Conservation (phyloP, 371 early-diverging fungal genomes). For the Mortierella sp. region DNA sequence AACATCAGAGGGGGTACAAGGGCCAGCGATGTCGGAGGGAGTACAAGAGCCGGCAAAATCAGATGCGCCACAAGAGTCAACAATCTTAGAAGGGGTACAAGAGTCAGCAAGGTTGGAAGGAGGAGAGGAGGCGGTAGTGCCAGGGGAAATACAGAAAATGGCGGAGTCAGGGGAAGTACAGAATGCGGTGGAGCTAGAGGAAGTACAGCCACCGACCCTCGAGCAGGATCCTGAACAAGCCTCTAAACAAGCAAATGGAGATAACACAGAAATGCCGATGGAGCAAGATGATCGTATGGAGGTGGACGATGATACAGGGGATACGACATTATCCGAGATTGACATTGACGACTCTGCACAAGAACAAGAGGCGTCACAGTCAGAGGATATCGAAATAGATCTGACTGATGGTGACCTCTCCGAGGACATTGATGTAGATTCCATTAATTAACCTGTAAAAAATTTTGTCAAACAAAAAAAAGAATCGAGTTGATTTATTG, state of each 20-base stretch:
- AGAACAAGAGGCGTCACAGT: not conserved
- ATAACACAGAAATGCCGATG: not conserved
- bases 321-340: conserved; percentile 6
- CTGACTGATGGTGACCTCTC: not conserved
- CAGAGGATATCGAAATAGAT: conserved; percentile 7
- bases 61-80: not conserved
- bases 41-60: not conserved
- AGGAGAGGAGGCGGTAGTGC: not conserved
- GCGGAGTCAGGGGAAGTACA: too few relatives aligned
- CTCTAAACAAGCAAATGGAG: not conserved
- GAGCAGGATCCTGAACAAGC: not conserved
- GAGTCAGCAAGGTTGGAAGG: not conserved
- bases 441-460: not conserved
- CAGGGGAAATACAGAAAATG: too few relatives aligned
- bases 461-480: not conserved
- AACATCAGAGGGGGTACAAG: not conserved
- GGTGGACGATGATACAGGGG: not conserved
- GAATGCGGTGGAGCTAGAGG: too few relatives aligned
- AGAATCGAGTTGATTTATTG: conserved; percentile 22
- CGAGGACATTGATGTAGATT: conserved; percentile 8
- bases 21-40: not conserved
- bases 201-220: not conserved
- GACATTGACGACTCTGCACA: conserved; percentile 7
- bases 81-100: not conserved
- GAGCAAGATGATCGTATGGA: not conserved